Conservation (phyloP, 257 asterid species). For the Salvia miltiorrhiza region DNA sequence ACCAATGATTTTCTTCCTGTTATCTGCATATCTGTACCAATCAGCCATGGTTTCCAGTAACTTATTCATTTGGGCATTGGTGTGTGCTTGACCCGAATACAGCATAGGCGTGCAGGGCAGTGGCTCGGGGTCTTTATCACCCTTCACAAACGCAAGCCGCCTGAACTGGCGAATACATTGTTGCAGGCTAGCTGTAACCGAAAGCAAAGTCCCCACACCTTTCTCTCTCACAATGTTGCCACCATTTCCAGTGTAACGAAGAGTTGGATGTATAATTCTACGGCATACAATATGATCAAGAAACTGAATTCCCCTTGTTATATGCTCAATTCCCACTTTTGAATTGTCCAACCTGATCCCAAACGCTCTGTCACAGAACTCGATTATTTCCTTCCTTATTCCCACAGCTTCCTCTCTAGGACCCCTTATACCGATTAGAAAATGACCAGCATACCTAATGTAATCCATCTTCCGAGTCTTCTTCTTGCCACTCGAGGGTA, state of each 20-base stretch:
- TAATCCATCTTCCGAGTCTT: constrained; percentile 91
- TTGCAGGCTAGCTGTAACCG: constrained; percentile 82
- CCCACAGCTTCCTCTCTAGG: constrained; percentile 84
- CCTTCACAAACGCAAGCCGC: constrained; percentile 68
- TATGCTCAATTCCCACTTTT: constrained; percentile 78
- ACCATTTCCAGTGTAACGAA: constrained; percentile 78
- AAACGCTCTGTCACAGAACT: constrained; percentile 53
- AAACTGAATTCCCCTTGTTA: constrained; percentile 79
- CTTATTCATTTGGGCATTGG: constrained; percentile 93
- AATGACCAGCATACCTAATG: constrained; percentile 78
- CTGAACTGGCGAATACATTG: constrained; percentile 83
- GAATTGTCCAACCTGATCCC: constrained; percentile 76
- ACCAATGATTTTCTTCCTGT: constrained; percentile 82
- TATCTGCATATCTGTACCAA: constrained; percentile 96
- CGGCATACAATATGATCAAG: constrained; percentile 84
- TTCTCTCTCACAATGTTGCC: constrained; percentile 84
- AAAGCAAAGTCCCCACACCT: constrained; percentile 91
- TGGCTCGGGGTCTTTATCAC: constrained; percentile 94
- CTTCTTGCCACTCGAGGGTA: constrained; percentile 82
- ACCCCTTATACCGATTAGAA: constrained; percentile 82
- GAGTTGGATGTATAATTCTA: constrained; percentile 84
- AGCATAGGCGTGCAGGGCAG: constrained; percentile 96
- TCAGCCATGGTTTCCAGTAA: constrained; percentile 92
- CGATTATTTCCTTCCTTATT: constrained; percentile 68
- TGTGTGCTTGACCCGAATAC: constrained; percentile 96